Percentiles rank a stretch among this genome's conserved stretches.
Conservation (phyloP, 176 grass and related monocot genomes). For the Metroxylon sagu region DNA sequence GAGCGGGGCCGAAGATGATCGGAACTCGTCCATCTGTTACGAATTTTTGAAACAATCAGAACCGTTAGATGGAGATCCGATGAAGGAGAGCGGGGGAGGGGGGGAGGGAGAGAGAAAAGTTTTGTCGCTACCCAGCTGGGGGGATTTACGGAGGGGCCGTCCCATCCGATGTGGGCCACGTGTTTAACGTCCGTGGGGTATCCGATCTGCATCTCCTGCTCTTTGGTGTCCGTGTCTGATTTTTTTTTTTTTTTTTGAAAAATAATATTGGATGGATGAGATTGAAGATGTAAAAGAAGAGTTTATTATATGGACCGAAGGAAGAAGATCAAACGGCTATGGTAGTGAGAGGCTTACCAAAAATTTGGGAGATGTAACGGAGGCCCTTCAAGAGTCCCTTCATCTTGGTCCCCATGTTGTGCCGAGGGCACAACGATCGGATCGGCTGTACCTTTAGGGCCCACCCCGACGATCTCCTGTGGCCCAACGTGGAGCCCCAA, state of each 20-base stretch:
- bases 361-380: constrained; percentile 92
- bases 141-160: constrained; percentile 38
- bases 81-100: too few relatives aligned
- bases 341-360: constrained; percentile 26
- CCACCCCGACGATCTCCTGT: too few relatives aligned
- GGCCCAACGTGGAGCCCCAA: too few relatives aligned
- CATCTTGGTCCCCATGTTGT: constrained; percentile 77
- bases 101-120: too few relatives aligned
- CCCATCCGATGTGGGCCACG: constrained; percentile 93
- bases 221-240: constrained; percentile 32
- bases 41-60: too few relatives aligned
- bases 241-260: too few relatives aligned
- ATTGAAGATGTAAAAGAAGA: too few relatives aligned
- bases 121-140: constrained; percentile 50
- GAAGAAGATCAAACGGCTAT: too few relatives aligned
- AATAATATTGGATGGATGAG: too few relatives aligned
- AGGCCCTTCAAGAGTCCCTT: constrained; percentile 95
- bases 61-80: background rate
- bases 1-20: background rate
- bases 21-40: constrained; percentile 12
- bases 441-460: too few relatives aligned
- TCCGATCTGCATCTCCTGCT: constrained; percentile 88
- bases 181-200: constrained; percentile 93
- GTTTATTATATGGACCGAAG: too few relatives aligned
- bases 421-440: background rate